Evolutionary conservation across 257 asterid species (phyloP).

Genomic region (Nicotiana otophora): DNA sequence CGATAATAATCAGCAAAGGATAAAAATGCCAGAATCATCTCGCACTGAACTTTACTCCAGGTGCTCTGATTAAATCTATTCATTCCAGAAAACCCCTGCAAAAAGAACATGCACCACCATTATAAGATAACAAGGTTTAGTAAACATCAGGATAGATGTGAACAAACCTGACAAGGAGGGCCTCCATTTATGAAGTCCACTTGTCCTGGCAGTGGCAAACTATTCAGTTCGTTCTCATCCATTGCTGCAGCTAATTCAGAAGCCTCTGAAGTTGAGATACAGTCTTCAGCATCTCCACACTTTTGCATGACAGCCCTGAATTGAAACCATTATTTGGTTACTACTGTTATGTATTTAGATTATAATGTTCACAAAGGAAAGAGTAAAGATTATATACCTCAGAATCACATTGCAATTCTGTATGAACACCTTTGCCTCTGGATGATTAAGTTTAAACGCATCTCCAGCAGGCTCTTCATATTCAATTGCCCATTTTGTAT

Average conservation of each 20-base stretch:
- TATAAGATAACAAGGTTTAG: slow-evolving; percentile 1
- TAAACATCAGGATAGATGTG: slow-evolving; percentile 12
- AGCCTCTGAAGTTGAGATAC: slow-evolving; percentile 91
- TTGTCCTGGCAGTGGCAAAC: slow-evolving; percentile 85
- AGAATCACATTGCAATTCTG: slow-evolving; percentile 85
- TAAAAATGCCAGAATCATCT: slow-evolving; percentile 90
- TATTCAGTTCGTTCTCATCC: slow-evolving; percentile 48
- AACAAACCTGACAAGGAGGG: slow-evolving; percentile 94
- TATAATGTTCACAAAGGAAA: neutral
- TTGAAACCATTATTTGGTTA: slow-evolving; percentile 18
- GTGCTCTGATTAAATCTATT: slow-evolving; percentile 86
- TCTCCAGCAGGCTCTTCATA: slow-evolving; percentile 90
- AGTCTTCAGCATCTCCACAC: slow-evolving; percentile 83
- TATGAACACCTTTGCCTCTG: slow-evolving; percentile 63
- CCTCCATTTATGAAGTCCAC: slow-evolving; percentile 98
- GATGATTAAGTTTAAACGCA: slow-evolving; percentile 90
- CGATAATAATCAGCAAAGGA: slow-evolving; percentile 94
- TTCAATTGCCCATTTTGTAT: slow-evolving; percentile 95
- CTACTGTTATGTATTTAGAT: neutral
- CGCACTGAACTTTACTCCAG: slow-evolving; percentile 98
- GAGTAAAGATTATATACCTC: slow-evolving; percentile 32
- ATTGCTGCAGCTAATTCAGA: slow-evolving; percentile 58
- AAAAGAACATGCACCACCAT: slow-evolving; percentile 12
- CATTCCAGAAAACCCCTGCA: slow-evolving; percentile 97
- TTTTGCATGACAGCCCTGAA: slow-evolving; percentile 90